A percentile compares a stretch with the other conserved stretches of the same genome.
phyloP scores from a whole-genome alignment of 148 eudicot genomes.

The Chenopodium album region DNA sequence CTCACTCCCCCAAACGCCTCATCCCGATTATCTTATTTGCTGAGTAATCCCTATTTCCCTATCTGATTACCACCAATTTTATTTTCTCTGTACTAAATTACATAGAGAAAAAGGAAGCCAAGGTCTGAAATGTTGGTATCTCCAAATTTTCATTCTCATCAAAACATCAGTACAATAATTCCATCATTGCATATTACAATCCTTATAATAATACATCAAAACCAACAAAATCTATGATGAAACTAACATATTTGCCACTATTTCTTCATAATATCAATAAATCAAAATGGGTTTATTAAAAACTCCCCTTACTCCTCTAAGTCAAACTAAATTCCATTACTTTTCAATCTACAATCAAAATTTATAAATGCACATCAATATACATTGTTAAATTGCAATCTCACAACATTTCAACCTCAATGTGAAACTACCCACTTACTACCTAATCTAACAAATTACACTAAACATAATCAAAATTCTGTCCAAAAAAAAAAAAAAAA shows the following conservation, averaged over 20 bases:
- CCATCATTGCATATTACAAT: background rate
- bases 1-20: too few relatives aligned
- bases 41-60: background rate
- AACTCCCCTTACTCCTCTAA: background rate
- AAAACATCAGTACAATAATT: background rate
- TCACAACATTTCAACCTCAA: background rate
- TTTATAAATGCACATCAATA: background rate
- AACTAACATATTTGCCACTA: background rate
- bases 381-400: background rate
- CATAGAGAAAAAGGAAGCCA: background rate
- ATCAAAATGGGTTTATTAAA: too few relatives aligned
- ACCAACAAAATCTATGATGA: background rate
- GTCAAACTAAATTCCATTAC: too few relatives aligned
- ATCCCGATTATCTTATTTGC: background rate
- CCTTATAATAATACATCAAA: background rate
- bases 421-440: conserved; percentile 1
- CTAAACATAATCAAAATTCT: background rate
- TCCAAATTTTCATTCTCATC: background rate
- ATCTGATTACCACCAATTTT: background rate
- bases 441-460: background rate
- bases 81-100: background rate
- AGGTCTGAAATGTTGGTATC: too few relatives aligned
- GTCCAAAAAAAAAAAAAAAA: background rate
- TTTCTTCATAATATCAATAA: background rate
- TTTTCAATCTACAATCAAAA: background rate